Percentiles rank a stretch among this genome's conserved stretches.
Evolutionary conservation across 75 land plant genomes (phyloP).

Genomic region (Ceratopteris richardii): DNA sequence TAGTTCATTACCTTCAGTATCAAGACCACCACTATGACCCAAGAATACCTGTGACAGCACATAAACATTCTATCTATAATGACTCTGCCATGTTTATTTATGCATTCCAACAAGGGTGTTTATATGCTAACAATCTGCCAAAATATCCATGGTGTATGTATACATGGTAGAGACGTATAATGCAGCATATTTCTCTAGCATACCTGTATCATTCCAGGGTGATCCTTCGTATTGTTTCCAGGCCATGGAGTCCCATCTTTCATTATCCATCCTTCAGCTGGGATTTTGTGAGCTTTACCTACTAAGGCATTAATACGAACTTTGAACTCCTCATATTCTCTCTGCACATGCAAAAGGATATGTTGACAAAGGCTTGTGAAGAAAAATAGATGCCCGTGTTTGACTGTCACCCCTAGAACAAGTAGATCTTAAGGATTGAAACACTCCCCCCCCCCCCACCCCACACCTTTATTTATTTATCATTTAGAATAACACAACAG

Average conservation of each 20-base stretch:
- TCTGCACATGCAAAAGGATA: slow-evolving; percentile 19
- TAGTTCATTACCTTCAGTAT: slow-evolving; percentile 33
- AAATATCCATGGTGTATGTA: too few species aligned
- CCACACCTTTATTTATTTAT: too few species aligned
- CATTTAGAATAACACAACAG: too few species aligned
- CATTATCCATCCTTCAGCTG: slow-evolving; percentile 40
- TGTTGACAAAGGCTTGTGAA: background rate
- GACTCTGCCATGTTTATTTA: too few species aligned
- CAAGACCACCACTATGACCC: slow-evolving; percentile 39
- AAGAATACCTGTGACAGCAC: slow-evolving; percentile 23
- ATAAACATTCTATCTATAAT: background rate
- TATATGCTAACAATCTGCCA: too few species aligned
- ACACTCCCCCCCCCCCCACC: too few species aligned
- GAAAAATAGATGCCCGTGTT: background rate
- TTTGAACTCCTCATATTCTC: slow-evolving; percentile 54
- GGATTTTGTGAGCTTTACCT: slow-evolving; percentile 41
- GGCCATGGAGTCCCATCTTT: slow-evolving; percentile 55
- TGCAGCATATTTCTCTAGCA: too few species aligned
- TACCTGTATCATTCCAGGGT: slow-evolving; percentile 56
- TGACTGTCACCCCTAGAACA: too few species aligned
- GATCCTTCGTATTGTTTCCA: slow-evolving; percentile 37
- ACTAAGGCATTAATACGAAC: slow-evolving; percentile 41
- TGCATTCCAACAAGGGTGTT: too few species aligned
- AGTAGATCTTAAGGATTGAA: too few species aligned
- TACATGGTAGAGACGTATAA: too few species aligned